Evolutionary conservation across 108 stramenopile genomes (phyloP).

Genomic region (Pseudonitzschia multiseries): DNA sequence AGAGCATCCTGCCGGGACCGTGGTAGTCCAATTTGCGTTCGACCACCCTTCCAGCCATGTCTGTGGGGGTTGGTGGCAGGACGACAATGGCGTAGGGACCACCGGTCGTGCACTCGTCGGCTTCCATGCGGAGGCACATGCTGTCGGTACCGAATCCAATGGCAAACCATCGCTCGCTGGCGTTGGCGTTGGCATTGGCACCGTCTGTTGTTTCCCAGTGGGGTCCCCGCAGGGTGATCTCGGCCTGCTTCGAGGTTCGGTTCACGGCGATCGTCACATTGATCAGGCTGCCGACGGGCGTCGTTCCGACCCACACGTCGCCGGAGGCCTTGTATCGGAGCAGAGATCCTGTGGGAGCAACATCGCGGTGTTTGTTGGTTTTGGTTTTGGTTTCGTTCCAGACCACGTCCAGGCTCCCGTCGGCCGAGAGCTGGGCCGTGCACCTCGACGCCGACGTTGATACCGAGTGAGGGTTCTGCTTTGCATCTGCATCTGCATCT

Average conservation of each 20-base stretch:
- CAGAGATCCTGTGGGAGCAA: too few species aligned
- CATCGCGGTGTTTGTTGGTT: too few species aligned
- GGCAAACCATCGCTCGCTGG: conserved; percentile 14
- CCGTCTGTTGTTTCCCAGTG: not conserved
- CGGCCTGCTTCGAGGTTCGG: not conserved
- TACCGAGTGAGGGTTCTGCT: too few species aligned
- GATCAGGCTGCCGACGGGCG: not conserved
- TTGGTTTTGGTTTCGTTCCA: conserved; percentile 18
- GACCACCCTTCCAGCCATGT: not conserved
- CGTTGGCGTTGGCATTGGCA: not conserved
- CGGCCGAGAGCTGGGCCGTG: conserved; percentile 12
- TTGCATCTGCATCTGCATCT: too few species aligned
- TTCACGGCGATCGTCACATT: not conserved
- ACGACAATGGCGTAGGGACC: conserved; percentile 40
- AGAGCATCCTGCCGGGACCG: conserved; percentile 30
- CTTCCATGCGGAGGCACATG: conserved; percentile 45
- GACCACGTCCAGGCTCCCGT: conserved; percentile 23
- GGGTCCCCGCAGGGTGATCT: conserved; percentile 21
- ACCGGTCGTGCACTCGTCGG: conserved; percentile 39
- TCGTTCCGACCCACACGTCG: conserved; percentile 3
- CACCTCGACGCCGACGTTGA: conserved; percentile 11
- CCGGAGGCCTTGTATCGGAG: too few species aligned
- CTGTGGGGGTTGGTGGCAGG: not conserved
- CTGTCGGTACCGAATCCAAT: conserved; percentile 36
- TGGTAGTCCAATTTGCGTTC: conserved; percentile 43